Base-by-base conservation (phyloP, 2,329 filamentous ascomycete species). In the Fusarium metavorans region DNA sequence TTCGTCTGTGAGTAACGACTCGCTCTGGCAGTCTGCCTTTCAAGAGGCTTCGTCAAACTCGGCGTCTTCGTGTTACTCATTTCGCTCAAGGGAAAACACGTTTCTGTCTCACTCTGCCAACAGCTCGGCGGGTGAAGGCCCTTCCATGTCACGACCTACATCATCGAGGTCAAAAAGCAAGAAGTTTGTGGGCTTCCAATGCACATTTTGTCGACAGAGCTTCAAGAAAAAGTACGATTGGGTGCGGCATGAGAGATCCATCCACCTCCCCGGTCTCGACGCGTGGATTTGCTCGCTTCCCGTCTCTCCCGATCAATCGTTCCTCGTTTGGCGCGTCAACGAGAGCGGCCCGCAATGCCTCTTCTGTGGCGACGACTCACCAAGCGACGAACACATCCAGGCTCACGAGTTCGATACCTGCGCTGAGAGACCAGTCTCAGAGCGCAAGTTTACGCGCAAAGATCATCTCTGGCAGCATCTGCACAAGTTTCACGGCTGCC, bases 241-340 rank as follows among this genome's bases (percentile, higher is more conserved):
- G 82, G 78, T 81, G 14, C 82, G 88, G 1, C 88, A 89, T 71
- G 88, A 89, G 68, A 83, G 87, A 45, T 86, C 86, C 2, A 80
- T 89, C 5, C 87, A 89, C 71, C 77, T 88, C 2, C 80, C 86
- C 6, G 81, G 81, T 0, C 81, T 83, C 6, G 80, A 82, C 41
- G 81, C 80, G 0, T 89, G 85, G 86, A 84, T 90, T 6, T 92
- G 90, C 72, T 85, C 85, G 0, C 83, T 82, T 1, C 83, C 83
- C 5, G 67, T 82, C 5, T 73, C 78, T 1, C 66, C 76, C 2
- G 76, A 78, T n/a, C 79, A 83, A 63, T 77, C 89, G 0, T 80
- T 86, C 2, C 83, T 87, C 0, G 84, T 88, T 3, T 86, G 89
- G 71, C 84, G 88, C 5, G 84, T 88, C 50, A 82, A 84, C 18